These are phyloP conservation scores for Meyerozyma guilliermondii DNA, from an alignment of 1,139 yeast genomes.

Conservation along the genomic window DNA sequence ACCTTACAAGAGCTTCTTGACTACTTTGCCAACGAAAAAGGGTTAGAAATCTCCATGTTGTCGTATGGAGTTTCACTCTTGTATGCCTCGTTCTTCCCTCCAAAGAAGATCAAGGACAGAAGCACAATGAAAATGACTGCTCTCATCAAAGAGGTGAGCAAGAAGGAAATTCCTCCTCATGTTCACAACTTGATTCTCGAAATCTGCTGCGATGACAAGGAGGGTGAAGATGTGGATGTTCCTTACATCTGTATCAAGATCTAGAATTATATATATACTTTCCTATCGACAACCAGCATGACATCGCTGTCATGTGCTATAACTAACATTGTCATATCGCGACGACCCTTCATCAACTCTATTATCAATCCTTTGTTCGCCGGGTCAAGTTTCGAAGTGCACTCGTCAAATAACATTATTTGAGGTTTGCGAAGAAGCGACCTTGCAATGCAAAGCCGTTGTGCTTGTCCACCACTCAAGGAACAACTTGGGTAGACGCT, in stretches of 20 bases:
- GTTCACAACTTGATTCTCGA: slow-evolving; percentile 78
- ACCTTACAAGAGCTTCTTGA: slow-evolving; percentile 74
- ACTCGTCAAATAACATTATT: slow-evolving; percentile 68
- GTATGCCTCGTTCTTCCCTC: slow-evolving; percentile 92
- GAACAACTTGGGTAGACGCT: slow-evolving; percentile 22
- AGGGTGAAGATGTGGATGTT: slow-evolving; percentile 94
- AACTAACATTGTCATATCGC: slow-evolving; percentile 36
- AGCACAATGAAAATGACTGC: slow-evolving; percentile 61
- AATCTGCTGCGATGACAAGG: slow-evolving; percentile 85
- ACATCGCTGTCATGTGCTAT: slow-evolving; percentile 59
- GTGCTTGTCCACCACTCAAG: slow-evolving; percentile 79
- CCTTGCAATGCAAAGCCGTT: slow-evolving; percentile 70
- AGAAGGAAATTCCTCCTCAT: slow-evolving; percentile 75
- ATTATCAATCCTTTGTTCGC: slow-evolving; percentile 41
- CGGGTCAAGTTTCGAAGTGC: slow-evolving; percentile 74
- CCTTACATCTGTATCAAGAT: slow-evolving; percentile 69
- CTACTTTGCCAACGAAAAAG: slow-evolving; percentile 74
- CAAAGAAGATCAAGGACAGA: slow-evolving; percentile 82
- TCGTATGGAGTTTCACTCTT: slow-evolving; percentile 86
- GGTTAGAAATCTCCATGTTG: slow-evolving; percentile 83
- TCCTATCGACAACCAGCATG: slow-evolving; percentile 44
- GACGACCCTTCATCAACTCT: slow-evolving; percentile 35
- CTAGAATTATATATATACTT: slow-evolving; percentile 15
- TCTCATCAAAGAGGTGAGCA: slow-evolving; percentile 75
- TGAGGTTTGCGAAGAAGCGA: slow-evolving; percentile 62